These are phyloP conservation scores for Fusarium xylarioides DNA, from an alignment of 2,329 filamentous ascomycete genomes.

Conservation along the genomic window DNA sequence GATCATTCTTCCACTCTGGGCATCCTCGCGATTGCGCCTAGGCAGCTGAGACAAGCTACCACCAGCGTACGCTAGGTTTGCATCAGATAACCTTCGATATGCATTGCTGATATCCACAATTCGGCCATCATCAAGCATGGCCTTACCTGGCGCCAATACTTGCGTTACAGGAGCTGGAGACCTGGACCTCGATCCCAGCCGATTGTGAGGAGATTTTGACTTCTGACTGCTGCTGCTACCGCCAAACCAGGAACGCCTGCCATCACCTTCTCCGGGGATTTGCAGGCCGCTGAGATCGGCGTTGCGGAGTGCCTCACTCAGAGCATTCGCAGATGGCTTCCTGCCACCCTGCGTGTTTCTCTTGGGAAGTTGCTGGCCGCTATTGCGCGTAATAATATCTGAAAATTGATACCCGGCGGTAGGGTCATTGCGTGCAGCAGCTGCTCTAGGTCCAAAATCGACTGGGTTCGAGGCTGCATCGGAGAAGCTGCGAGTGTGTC, in stretches of 20 bases:
- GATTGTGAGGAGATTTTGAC: slow-evolving; percentile 65
- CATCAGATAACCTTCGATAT: slow-evolving; percentile 77
- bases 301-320: slow-evolving; percentile 64
- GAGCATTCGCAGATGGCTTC: slow-evolving; percentile 48
- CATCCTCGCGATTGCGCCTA: slow-evolving; percentile 60
- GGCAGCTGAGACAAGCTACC: slow-evolving; percentile 71
- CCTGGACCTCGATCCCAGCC: slow-evolving; percentile 53
- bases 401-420: slow-evolving; percentile 69
- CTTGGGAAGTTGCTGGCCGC: slow-evolving; percentile 60
- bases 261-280: slow-evolving; percentile 57
- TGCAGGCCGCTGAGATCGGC: slow-evolving; percentile 60
- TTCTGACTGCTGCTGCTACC: slow-evolving; percentile 50
- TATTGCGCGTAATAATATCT: slow-evolving; percentile 63
- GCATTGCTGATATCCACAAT: slow-evolving; percentile 74
- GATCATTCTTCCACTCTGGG: slow-evolving; percentile 65
- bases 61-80: slow-evolving; percentile 70
- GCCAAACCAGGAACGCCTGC: slow-evolving; percentile 51
- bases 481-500: slow-evolving; percentile 61
- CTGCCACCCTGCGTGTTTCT: slow-evolving; percentile 58
- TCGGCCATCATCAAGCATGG: slow-evolving; percentile 68
- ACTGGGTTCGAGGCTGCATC: slow-evolving; percentile 60
- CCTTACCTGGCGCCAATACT: slow-evolving; percentile 45
- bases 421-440: slow-evolving; percentile 49
- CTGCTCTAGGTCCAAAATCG: slow-evolving; percentile 54
- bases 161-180: slow-evolving; percentile 43